Evolutionary conservation across 495 filamentous ascomycete genomes (phyloP), one percentile per base, ranked within the genome.

Genomic region (Amphirosellinia nigrospora): DNA sequence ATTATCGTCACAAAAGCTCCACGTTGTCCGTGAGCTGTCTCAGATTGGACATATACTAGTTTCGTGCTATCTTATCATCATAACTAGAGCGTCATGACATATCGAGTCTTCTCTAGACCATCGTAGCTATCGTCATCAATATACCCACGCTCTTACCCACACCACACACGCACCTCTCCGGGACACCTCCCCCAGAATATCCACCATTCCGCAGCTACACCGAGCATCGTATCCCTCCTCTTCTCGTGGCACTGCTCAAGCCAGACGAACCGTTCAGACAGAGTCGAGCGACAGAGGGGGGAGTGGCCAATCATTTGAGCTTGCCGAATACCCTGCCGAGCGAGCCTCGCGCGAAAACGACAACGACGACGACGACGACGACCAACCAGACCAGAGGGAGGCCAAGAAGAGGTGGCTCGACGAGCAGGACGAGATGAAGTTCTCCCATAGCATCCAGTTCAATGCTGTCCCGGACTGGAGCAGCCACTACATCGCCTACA

Each of bases 391-490:
- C 11, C 84, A 81, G 76, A 78, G 80, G n/a, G 79, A 78, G 59
- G 79, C 80, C 72, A 87, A 88, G 81, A 82, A 81, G 72, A 74
- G 80, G 60, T 83, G 86, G 83, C 85, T 90, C 52, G 85, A 87
- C 69, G 79, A 88, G 77, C 87, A 83, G 64, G 88, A 90, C 90
- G 93, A 94, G 72, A 99, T 99, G 96, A 98, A 98, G 88, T 99
- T 99, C 86, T 98, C 96, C 60, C 96, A 98, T 78, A 98, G 96
- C 82, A 90, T 99, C 72, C 96, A 99, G 83, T 99, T 99, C 82
- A 99, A 99, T 82, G 94, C 96, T 66, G 96, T 99, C 67, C 96
- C 96, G 26, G 96, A 99, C 78, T 99, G 96, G 96, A 98, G 94
- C 83, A 92, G 89, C 71, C 89, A 97, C 80, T 99, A 99, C 79